These are phyloP conservation scores for Malus asiatica DNA, from an alignment of 306 rosid species.

Conservation along the genomic window DNA sequence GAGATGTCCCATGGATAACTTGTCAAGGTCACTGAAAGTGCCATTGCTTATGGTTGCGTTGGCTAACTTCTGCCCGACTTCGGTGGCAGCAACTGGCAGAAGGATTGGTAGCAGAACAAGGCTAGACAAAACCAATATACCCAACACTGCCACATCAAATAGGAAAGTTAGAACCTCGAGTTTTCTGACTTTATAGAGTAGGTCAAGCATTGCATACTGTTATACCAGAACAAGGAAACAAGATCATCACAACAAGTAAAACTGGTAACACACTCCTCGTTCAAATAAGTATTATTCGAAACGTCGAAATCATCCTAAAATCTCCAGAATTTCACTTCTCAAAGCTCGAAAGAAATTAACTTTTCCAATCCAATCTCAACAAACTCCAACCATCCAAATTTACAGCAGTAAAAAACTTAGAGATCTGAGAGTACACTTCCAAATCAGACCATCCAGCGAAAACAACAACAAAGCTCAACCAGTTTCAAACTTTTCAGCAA, in stretches of 20 bases:
- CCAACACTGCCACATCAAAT: conserved; percentile 48
- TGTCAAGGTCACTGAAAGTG: conserved; percentile 58
- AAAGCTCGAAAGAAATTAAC: not conserved
- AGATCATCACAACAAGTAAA: not conserved
- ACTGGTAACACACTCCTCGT: not conserved
- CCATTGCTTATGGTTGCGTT: conserved; percentile 34
- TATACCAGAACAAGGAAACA: not conserved
- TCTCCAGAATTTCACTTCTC: not conserved
- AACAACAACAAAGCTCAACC: not conserved
- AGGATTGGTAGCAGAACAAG: conserved; percentile 73
- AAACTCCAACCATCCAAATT: not conserved
- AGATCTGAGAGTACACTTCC: not conserved
- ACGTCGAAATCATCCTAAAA: not conserved
- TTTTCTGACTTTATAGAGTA: not conserved
- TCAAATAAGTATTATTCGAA: not conserved
- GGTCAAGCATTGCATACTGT: not conserved
- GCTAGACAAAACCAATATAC: conserved; percentile 61
- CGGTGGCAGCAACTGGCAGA: conserved; percentile 71
- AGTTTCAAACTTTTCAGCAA: not conserved
- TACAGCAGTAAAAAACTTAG: not conserved
- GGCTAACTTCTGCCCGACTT: conserved; percentile 7
- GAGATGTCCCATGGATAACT: conserved; percentile 66
- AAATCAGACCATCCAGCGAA: not conserved
- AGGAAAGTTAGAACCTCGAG: not conserved
- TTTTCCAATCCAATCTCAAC: not conserved